phyloP scores from a whole-genome alignment of 1,284 basidiomycete species.

The Pyrrhoderma lamaoense region DNA sequence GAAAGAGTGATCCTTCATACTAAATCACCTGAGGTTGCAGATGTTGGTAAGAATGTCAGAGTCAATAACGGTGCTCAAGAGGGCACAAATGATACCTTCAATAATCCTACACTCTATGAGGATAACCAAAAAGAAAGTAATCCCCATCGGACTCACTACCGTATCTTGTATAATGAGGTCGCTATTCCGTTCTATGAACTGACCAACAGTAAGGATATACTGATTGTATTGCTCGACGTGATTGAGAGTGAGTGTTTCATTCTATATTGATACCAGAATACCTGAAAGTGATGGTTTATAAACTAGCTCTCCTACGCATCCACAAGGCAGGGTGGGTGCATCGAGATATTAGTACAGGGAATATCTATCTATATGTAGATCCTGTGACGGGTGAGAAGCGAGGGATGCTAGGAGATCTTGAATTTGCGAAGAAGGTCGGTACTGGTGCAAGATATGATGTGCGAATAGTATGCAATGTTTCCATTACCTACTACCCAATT shows the following conservation, averaged over 20 bases:
- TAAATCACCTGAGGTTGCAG: background rate
- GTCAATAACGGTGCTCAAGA: no score
- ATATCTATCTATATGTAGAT: background rate
- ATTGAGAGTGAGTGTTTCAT: no score
- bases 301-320: background rate
- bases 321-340: slow-evolving; percentile 4
- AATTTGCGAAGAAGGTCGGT: slow-evolving; percentile 2
- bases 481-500: no score
- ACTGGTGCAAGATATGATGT: background rate
- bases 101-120: no score
- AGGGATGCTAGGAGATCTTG: slow-evolving; percentile 2
- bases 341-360: slow-evolving; percentile 6
- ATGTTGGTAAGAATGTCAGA: background rate
- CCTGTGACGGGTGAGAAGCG: background rate
- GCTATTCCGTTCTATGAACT: no score
- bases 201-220: no score
- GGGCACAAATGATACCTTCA: no score
- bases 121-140: background rate
- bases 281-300: no score
- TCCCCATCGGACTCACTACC: slow-evolving; percentile 1
- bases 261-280: no score
- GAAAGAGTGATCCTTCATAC: background rate
- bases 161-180: slow-evolving; percentile 3
- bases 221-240: no score
- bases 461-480: no score